phyloP scores from a whole-genome alignment of 768 basidiomycete genomes.

The Naematelia encephala region DNA sequence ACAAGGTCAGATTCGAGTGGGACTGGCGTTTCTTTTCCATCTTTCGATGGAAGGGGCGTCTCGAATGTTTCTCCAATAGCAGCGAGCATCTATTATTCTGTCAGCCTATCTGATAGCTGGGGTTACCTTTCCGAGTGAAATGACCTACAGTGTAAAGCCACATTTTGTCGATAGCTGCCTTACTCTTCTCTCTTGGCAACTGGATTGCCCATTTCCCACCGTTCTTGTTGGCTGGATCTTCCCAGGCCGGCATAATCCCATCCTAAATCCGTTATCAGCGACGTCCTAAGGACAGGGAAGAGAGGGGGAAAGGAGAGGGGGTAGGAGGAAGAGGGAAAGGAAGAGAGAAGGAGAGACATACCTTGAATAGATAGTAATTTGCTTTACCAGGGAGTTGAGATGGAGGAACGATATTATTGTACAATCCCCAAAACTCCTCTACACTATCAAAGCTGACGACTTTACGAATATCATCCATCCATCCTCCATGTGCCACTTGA shows the following conservation, averaged over 20 bases:
- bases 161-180: constrained; percentile 79
- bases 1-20: constrained; percentile 58
- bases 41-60: constrained; percentile 59
- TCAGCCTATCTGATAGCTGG: too few species aligned
- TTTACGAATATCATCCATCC: constrained; percentile 99
- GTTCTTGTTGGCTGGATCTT: constrained; percentile 91
- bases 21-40: constrained; percentile 17
- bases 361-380: constrained; percentile 99
- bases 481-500: constrained; percentile 54
- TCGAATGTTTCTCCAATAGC: constrained; percentile 99
- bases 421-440: constrained; percentile 99
- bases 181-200: constrained; percentile 91
- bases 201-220: constrained; percentile 99
- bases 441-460: constrained; percentile 95
- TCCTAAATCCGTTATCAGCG: constrained; percentile 57
- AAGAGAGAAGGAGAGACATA: constrained; percentile 49
- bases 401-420: constrained; percentile 96
- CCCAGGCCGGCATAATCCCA: constrained; percentile 95
- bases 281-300: constrained; percentile 60
- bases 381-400: constrained; percentile 89
- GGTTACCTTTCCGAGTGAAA: neutral
- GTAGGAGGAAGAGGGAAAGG: too few species aligned
- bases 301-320: too few species aligned
- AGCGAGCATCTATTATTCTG: constrained; percentile 80
- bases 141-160: constrained; percentile 86